Percentiles rank a stretch among this genome's conserved stretches.
phyloP scores from a whole-genome alignment of 1,284 basidiomycete species.

The Ganoderma lingzhi region DNA sequence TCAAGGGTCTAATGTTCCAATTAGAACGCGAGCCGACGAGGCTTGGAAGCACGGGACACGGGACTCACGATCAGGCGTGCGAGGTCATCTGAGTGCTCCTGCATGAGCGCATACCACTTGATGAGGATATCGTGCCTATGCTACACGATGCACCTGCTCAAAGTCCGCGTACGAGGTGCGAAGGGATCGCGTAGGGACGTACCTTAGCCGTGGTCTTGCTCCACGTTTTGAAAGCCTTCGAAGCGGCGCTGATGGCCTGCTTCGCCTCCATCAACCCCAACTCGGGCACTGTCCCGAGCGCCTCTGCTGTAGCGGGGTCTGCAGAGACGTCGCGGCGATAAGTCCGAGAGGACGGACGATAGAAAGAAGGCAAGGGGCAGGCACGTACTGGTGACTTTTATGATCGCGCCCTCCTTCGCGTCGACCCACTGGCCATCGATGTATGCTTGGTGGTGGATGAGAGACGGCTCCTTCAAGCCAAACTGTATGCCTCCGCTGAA shows the following conservation, averaged over 20 bases:
- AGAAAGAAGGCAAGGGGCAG: conserved; percentile 26
- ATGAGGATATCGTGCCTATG: conserved; percentile 82
- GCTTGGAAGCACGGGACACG: not conserved
- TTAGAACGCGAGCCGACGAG: conserved; percentile 2
- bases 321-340: not conserved
- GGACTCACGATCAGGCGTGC: conserved; percentile 76
- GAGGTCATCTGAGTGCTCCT: conserved; percentile 84
- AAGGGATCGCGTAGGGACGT: conserved; percentile 18
- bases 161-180: not conserved
- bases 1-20: conserved; percentile 73
- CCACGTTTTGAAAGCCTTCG: conserved; percentile 83
- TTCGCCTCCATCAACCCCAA: conserved; percentile 86
- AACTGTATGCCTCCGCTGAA: conserved; percentile 51
- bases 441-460: conserved; percentile 80
- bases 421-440: conserved; percentile 88
- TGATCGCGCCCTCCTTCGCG: conserved; percentile 74
- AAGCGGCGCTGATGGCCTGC: conserved; percentile 81
- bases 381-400: conserved; percentile 78
- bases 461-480: conserved; percentile 76
- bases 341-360: conserved; percentile 8
- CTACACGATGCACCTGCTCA: conserved; percentile 44
- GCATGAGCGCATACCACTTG: conserved; percentile 79
- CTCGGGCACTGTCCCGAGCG: conserved; percentile 85
- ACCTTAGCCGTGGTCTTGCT: conserved; percentile 84
- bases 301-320: conserved; percentile 89